These are phyloP conservation scores for Kwoniella shivajii DNA, from an alignment of 1,284 basidiomycete genomes.

Conservation along the genomic window DNA sequence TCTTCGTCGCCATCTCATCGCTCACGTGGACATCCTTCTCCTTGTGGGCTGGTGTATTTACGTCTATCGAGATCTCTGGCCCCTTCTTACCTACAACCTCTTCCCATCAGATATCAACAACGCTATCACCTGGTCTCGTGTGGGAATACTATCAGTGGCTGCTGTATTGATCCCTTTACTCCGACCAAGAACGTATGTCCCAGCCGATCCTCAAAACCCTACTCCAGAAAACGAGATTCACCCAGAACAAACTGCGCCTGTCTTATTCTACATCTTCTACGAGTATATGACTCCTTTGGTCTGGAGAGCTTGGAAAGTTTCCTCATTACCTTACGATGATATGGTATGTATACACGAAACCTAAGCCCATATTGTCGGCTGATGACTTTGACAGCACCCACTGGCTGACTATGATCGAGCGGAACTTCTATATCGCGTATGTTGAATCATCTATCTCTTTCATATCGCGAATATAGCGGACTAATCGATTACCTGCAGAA, in stretches of 20 bases:
- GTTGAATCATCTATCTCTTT: constrained; percentile 11
- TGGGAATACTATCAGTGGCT: constrained; percentile 54
- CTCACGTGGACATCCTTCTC: constrained; percentile 52
- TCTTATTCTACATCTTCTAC: constrained; percentile 62
- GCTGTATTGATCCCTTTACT: constrained; percentile 58
- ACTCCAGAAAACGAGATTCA: constrained; percentile 56
- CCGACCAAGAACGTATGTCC: constrained; percentile 58
- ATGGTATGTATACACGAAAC: constrained; percentile 12
- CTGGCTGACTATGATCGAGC: constrained; percentile 64
- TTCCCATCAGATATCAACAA: constrained; percentile 54
- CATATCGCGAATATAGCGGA: neutral
- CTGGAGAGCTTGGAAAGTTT: constrained; percentile 50
- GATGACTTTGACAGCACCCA: constrained; percentile 58
- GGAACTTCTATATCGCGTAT: constrained; percentile 53
- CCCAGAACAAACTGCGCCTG: constrained; percentile 68
- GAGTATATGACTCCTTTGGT: constrained; percentile 64
- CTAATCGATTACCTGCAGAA: constrained; percentile 12
- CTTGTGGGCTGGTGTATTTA: constrained; percentile 58
- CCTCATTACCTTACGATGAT: constrained; percentile 49
- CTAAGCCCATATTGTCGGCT: constrained; percentile 45
- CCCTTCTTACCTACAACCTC: constrained; percentile 60
- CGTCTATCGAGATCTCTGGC: constrained; percentile 67
- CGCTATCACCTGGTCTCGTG: constrained; percentile 52
- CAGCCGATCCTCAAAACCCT: constrained; percentile 53
- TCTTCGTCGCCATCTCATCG: constrained; percentile 42